Evolutionary conservation across 2,329 filamentous ascomycete genomes (phyloP).

Genomic region (Cladosporium sp.): DNA sequence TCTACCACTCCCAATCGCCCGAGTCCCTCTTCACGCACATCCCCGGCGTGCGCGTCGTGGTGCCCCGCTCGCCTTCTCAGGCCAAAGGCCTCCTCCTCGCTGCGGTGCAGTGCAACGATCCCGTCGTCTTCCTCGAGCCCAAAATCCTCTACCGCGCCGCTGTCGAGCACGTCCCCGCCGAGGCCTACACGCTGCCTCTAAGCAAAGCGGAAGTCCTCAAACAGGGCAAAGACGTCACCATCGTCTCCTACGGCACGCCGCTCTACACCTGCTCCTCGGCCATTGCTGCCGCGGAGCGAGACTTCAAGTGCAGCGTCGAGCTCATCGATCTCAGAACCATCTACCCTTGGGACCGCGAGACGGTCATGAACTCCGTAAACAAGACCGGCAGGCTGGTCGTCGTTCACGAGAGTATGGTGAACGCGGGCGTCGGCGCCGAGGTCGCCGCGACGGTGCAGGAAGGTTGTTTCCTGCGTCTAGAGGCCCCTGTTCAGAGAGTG

Average conservation of each 20-base stretch:
- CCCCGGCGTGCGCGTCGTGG: slow-evolving; percentile 77
- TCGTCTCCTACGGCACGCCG: slow-evolving; percentile 86
- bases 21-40: slow-evolving; percentile 86
- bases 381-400: slow-evolving; percentile 85
- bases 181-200: slow-evolving; percentile 75
- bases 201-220: slow-evolving; percentile 83
- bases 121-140: slow-evolving; percentile 89
- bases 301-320: slow-evolving; percentile 72
- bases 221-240: slow-evolving; percentile 72
- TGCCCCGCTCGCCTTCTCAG: slow-evolving; percentile 80
- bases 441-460: slow-evolving; percentile 87
- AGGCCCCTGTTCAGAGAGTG: slow-evolving; percentile 80
- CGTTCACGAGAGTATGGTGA: slow-evolving; percentile 90
- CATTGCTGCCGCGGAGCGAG: slow-evolving; percentile 69
- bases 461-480: slow-evolving; percentile 75
- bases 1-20: slow-evolving; percentile 88
- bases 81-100: slow-evolving; percentile 82
- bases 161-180: slow-evolving; percentile 83
- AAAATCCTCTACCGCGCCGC: slow-evolving; percentile 90
- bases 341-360: slow-evolving; percentile 86
- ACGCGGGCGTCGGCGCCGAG: slow-evolving; percentile 83
- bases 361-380: slow-evolving; percentile 73
- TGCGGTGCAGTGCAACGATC: slow-evolving; percentile 74
- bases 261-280: slow-evolving; percentile 79
- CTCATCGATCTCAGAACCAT: slow-evolving; percentile 83